phyloP scores from a whole-genome alignment of 2,329 filamentous ascomycete species.

The Fusarium albidum region DNA sequence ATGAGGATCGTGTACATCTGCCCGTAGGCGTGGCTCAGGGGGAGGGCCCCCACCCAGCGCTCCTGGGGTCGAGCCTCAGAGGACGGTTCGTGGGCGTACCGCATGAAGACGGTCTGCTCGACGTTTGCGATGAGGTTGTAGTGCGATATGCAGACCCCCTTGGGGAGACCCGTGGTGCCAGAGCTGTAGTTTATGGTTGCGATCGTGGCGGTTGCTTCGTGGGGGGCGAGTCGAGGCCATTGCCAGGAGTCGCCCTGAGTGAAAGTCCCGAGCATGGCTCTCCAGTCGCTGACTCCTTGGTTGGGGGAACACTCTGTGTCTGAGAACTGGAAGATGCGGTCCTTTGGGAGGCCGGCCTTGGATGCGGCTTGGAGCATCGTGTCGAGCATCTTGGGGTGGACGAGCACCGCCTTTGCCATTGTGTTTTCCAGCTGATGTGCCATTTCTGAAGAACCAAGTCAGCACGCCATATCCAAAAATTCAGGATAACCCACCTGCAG shows the following conservation, averaged over 20 bases:
- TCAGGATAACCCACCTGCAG: constrained; percentile 47
- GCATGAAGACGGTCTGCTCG: constrained; percentile 57
- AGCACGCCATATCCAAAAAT: background rate
- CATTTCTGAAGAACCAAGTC: constrained; percentile 50
- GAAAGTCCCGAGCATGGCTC: constrained; percentile 46
- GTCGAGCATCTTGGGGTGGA: constrained; percentile 55
- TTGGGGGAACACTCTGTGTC: constrained; percentile 45
- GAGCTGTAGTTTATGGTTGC: constrained; percentile 60
- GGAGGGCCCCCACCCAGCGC: constrained; percentile 67
- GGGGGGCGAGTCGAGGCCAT: constrained; percentile 49
- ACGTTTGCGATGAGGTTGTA: constrained; percentile 59
- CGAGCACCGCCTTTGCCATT: constrained; percentile 57
- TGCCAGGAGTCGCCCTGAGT: constrained; percentile 47
- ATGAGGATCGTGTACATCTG: constrained; percentile 62
- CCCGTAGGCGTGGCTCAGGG: constrained; percentile 70
- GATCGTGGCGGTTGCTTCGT: constrained; percentile 46
- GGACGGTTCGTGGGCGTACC: constrained; percentile 49
- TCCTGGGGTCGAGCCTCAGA: constrained; percentile 51
- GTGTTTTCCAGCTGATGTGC: constrained; percentile 61
- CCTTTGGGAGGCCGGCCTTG: constrained; percentile 49
- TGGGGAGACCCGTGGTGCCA: constrained; percentile 60
- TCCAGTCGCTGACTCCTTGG: constrained; percentile 53
- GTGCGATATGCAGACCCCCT: constrained; percentile 60
- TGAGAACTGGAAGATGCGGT: constrained; percentile 58
- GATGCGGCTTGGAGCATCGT: constrained; percentile 53